Conservation (phyloP, 139 green algal genomes). For the Asterochloris erici region DNA sequence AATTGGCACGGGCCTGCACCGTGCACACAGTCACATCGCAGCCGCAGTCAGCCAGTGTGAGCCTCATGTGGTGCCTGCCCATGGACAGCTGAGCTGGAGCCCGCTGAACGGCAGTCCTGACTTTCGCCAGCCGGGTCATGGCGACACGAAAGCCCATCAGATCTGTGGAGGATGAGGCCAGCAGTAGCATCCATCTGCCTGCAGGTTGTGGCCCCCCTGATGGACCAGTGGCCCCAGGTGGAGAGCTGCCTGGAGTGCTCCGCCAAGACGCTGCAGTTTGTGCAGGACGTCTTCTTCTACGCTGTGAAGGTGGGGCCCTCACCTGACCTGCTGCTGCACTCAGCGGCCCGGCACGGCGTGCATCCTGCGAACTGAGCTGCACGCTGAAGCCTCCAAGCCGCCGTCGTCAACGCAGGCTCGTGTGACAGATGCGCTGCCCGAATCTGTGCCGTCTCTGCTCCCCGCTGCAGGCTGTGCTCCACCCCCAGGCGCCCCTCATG, state of each 20-base stretch:
- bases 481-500: conserved; percentile 86
- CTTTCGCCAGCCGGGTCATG: not conserved
- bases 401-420: no score
- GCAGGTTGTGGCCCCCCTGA: conserved; percentile 51
- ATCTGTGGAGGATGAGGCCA: not conserved
- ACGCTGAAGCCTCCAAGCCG: no score
- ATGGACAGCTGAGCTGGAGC: not conserved
- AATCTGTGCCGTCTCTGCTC: no score
- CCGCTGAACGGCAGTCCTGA: not conserved
- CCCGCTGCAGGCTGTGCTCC: conserved; percentile 58
- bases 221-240: conserved; percentile 65
- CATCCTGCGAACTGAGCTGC: no score
- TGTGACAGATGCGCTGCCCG: no score
- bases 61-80: not conserved
- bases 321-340: no score
- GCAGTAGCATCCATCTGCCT: not conserved
- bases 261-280: conserved; percentile 61
- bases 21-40: not conserved
- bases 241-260: conserved; percentile 90
- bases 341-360: no score
- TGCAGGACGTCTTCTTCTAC: conserved; percentile 72
- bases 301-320: conserved; percentile 47
- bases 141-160: not conserved
- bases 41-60: not conserved
- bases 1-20: not conserved